phyloP scores from a whole-genome alignment of 1,284 basidiomycete species.

The Austropuccinia psidii region DNA sequence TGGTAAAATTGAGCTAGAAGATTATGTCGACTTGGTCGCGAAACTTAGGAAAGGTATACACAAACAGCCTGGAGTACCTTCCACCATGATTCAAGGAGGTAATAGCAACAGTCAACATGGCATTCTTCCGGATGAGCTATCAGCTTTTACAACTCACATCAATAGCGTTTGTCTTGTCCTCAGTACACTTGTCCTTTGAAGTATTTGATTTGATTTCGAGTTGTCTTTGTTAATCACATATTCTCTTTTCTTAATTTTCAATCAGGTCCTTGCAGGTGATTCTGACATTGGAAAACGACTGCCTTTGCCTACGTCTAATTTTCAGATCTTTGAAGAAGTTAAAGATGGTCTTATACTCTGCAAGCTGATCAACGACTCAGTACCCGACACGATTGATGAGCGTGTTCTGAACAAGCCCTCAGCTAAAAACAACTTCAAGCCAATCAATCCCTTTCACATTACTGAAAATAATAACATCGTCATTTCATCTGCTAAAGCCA shows the following conservation, averaged over 20 bases:
- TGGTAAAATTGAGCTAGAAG: conserved; percentile 92
- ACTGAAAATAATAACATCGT: conserved; percentile 49
- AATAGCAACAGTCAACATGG: conserved; percentile 96
- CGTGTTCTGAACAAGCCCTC: conserved; percentile 45
- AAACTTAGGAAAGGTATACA: conserved; percentile 58
- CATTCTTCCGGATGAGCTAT: conserved; percentile 93
- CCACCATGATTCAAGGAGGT: conserved; percentile 87
- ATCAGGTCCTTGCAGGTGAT: conserved; percentile 81
- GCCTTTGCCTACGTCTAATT: conserved; percentile 93
- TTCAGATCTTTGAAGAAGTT: conserved; percentile 98
- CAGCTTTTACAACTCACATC: conserved; percentile 96
- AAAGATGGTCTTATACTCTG: conserved; percentile 46
- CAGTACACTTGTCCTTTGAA: background rate
- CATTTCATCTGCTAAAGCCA: conserved; percentile 48
- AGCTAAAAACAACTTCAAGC: conserved; percentile 46
- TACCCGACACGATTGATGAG: conserved; percentile 48
- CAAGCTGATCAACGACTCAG: conserved; percentile 49
- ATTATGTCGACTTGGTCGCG: conserved; percentile 91
- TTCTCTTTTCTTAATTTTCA: background rate
- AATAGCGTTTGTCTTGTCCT: conserved; percentile 51
- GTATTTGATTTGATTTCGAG: background rate
- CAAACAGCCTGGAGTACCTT: conserved; percentile 57
- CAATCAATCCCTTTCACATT: conserved; percentile 48
- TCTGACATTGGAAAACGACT: conserved; percentile 70
- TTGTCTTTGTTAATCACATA: background rate